These are phyloP conservation scores for Thermothielavioides terrestris DNA, from an alignment of 495 filamentous ascomycete genomes.

Conservation along the genomic window DNA sequence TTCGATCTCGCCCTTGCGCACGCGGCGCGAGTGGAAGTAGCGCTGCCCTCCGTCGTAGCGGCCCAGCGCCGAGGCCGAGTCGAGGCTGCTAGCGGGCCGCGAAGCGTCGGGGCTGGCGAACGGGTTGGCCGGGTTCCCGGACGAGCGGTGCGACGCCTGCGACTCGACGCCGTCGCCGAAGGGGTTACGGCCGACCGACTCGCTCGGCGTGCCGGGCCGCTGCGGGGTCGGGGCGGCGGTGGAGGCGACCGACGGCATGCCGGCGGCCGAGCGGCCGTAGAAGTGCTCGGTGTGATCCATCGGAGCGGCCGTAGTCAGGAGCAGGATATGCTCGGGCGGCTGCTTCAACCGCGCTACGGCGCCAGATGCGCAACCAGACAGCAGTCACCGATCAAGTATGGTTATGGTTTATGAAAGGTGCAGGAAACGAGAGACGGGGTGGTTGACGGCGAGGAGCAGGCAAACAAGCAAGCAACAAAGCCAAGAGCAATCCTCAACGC, in stretches of 20 bases:
- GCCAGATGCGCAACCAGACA: too few species aligned
- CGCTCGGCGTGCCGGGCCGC: slow-evolving; percentile 32
- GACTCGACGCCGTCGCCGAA: slow-evolving; percentile 30
- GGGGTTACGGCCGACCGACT: slow-evolving; percentile 23
- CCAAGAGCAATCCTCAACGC: not conserved
- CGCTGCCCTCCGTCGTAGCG: slow-evolving; percentile 31
- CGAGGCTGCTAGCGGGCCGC: slow-evolving; percentile 45
- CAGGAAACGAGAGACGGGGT: not conserved
- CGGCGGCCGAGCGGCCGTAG: slow-evolving; percentile 6
- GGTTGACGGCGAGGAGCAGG: not conserved
- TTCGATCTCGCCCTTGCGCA: slow-evolving; percentile 60
- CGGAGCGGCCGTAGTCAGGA: not conserved
- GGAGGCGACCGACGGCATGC: slow-evolving; percentile 17
- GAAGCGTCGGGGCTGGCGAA: slow-evolving; percentile 51
- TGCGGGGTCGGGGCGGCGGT: slow-evolving; percentile 29
- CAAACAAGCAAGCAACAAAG: not conserved
- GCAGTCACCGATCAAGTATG: not conserved
- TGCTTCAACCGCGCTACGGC: too few species aligned
- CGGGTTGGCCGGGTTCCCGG: slow-evolving; percentile 35
- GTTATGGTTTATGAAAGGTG: not conserved
- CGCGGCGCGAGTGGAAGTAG: slow-evolving; percentile 68
- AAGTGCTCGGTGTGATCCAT: slow-evolving; percentile 20
- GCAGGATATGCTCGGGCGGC: not conserved
- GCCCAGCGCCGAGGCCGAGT: slow-evolving; percentile 37
- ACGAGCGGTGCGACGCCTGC: slow-evolving; percentile 24